A percentile compares a stretch with the other conserved stretches of the same genome.
phyloP scores from a whole-genome alignment of 2,329 filamentous ascomycete species.

The Emmonsiellopsis sp. region DNA sequence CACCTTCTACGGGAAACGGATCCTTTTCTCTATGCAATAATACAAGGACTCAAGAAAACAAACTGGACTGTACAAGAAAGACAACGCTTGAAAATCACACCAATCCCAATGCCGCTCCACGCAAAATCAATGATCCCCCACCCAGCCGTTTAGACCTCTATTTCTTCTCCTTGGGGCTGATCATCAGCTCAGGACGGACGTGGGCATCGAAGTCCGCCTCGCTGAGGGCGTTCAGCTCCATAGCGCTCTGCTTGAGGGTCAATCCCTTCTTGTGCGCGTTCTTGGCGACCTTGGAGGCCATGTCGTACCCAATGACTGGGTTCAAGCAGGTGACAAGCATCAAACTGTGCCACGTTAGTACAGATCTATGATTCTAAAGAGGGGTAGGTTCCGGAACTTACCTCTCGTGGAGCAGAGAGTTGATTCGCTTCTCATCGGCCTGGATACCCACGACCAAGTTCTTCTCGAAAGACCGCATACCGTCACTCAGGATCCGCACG shows the following conservation, averaged over 20 bases:
- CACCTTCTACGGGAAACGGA: no score
- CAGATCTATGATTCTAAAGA: slow-evolving; percentile 10
- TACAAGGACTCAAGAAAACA: not conserved
- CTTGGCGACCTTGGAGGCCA: slow-evolving; percentile 95
- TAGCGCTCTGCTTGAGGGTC: slow-evolving; percentile 84
- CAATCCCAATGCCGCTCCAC: not conserved
- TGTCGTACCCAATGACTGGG: slow-evolving; percentile 94
- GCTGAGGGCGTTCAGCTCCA: slow-evolving; percentile 84
- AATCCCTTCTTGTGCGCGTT: slow-evolving; percentile 98
- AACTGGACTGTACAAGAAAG: not conserved
- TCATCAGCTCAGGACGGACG: slow-evolving; percentile 91
- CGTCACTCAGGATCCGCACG: slow-evolving; percentile 75
- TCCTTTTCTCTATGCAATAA: not conserved
- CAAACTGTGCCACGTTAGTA: slow-evolving; percentile 48
- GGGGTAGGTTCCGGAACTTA: slow-evolving; percentile 32
- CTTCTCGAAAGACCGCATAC: slow-evolving; percentile 91
- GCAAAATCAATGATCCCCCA: not conserved
- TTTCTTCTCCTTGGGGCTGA: slow-evolving; percentile 67
- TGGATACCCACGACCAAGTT: slow-evolving; percentile 81
- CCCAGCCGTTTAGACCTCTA: slow-evolving; percentile 19
- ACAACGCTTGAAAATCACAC: not conserved
- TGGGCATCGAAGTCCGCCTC: slow-evolving; percentile 83
- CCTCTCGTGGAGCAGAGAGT: slow-evolving; percentile 87
- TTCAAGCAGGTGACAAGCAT: slow-evolving; percentile 98
- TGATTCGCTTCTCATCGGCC: slow-evolving; percentile 90